These are phyloP conservation scores for Rhizoctonia solani DNA, from an alignment of 1,284 basidiomycete genomes.

Conservation along the genomic window DNA sequence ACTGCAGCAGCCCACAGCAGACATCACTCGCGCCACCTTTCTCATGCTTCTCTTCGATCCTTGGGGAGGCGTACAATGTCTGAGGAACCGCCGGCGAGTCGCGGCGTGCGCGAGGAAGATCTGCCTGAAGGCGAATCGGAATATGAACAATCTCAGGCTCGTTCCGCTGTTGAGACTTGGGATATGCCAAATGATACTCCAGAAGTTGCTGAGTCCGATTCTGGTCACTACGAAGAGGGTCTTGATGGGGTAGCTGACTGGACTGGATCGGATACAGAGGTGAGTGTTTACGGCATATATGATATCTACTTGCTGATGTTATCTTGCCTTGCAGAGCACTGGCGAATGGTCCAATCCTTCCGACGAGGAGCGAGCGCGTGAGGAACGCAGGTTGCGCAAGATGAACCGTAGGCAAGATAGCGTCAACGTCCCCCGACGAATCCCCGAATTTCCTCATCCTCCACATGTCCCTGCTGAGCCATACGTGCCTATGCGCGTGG, in stretches of 20 bases:
- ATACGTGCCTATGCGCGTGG: slow-evolving; percentile 43
- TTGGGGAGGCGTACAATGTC: slow-evolving; percentile 52
- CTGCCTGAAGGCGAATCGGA: slow-evolving; percentile 29
- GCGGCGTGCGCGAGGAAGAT: slow-evolving; percentile 27
- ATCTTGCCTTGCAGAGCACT: slow-evolving; percentile 58
- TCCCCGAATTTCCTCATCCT: slow-evolving; percentile 77
- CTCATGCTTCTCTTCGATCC: slow-evolving; percentile 64
- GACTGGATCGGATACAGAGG: slow-evolving; percentile 22
- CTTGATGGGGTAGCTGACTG: slow-evolving; percentile 14
- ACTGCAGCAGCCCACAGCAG: slow-evolving; percentile 55
- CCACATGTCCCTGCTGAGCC: slow-evolving; percentile 53
- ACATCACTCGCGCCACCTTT: slow-evolving; percentile 70
- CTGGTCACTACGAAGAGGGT: slow-evolving; percentile 17
- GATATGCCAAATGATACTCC: slow-evolving; percentile 42
- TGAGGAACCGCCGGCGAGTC: slow-evolving; percentile 16
- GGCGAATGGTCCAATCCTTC: slow-evolving; percentile 88
- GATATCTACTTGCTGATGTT: background rate
- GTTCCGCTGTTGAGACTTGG: slow-evolving; percentile 47
- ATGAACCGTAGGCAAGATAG: slow-evolving; percentile 44
- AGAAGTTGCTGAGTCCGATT: background rate
- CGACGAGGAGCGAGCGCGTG: slow-evolving; percentile 77
- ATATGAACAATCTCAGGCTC: slow-evolving; percentile 24
- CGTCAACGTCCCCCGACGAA: slow-evolving; percentile 62
- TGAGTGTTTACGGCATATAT: background rate
- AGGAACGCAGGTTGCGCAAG: slow-evolving; percentile 63